Base-by-base conservation (phyloP, 176 grass and related monocot species). In the Oryza nivara region DNA sequence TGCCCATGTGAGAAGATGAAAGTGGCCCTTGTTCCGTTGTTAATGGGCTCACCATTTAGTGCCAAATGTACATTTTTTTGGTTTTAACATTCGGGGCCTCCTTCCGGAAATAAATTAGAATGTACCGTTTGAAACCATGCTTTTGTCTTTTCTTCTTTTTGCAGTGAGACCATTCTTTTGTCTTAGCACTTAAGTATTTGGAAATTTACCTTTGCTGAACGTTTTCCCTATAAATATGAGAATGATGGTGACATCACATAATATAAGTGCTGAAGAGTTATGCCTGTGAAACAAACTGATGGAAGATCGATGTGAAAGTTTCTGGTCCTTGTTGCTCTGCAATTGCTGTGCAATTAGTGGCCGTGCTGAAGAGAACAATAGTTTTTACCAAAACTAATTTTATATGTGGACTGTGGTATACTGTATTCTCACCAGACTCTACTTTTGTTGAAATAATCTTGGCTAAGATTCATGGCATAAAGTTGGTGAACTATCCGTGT, bases 401-500 rank as follows among this genome's bases (percentile, higher is more conserved):
- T 20, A 58, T 58, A 2, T 58, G 19, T 49, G 47, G 13, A 13
- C 13, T 49, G 13, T 58, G 54, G 6, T 58, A n/a, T 58, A 58
- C 54, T 58, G 54, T 58, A 58, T 58, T 58, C 17, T 58, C 54
- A 58, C 54, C 17, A 8, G 5, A 8, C 54, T 7, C 51, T 54
- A 19, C 5, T 58, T 58, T 58, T 58, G 54, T 58, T 58, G 19
- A 58, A 58, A 58, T 44, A 25, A 14, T 63, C 40, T 68, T 54
- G 5, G 5, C 77, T 22, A 85, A 71, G 54, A 49, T 65, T 80
- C 54, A 20, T 73, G 40, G 14, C 30, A 70, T 10, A 85, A 85
- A 68, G 48, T 60, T 67, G 77, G 22, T 30, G 78, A 89, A 74
- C 40, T 69, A 43, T 70, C 51, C 30, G 30, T 68, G 48, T 35